Conservation (phyloP, 176 grass and related monocot genomes). For the Aegilops sharonensis region DNA sequence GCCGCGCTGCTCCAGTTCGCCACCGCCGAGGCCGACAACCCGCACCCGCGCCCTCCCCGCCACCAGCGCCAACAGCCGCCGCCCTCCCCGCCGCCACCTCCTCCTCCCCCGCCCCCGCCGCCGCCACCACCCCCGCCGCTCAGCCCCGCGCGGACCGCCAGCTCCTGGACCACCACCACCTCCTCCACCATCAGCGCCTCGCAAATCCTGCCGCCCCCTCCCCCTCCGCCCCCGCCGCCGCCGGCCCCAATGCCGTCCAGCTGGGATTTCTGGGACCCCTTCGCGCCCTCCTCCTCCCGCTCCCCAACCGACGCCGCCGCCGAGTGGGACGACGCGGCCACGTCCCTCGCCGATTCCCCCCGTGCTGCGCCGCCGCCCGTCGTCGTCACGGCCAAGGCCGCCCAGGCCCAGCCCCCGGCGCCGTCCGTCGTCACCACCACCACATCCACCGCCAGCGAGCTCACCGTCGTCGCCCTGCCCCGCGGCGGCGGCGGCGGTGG, state of each 20-base stretch:
- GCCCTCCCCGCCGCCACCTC: slow-evolving; percentile 6
- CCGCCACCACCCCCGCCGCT: slow-evolving; percentile 35
- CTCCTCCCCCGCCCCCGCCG: not conserved
- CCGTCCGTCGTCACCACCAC: slow-evolving; percentile 75
- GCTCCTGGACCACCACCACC: slow-evolving; percentile 52
- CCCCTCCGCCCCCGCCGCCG: slow-evolving; percentile 63
- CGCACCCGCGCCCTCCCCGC: slow-evolving; percentile 35
- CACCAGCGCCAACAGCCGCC: slow-evolving; percentile 22
- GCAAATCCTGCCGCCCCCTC: slow-evolving; percentile 55
- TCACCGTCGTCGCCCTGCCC: slow-evolving; percentile 75
- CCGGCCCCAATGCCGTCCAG: slow-evolving; percentile 66
- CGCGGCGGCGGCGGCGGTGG: not conserved
- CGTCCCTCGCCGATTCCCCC: slow-evolving; percentile 18
- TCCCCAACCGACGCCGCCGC: slow-evolving; percentile 59
- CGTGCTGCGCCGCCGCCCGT: not conserved
- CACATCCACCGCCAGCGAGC: slow-evolving; percentile 59
- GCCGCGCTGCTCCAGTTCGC: slow-evolving; percentile 88
- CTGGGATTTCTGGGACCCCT: slow-evolving; percentile 99
- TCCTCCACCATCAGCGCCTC: slow-evolving; percentile 76
- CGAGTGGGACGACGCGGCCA: slow-evolving; percentile 79
- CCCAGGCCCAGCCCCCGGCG: slow-evolving; percentile 31
- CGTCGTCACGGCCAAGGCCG: slow-evolving; percentile 24
- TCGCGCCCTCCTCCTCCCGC: slow-evolving; percentile 77
- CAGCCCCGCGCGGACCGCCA: slow-evolving; percentile 57
- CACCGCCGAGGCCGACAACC: slow-evolving; percentile 71